A percentile compares a stretch with the other conserved stretches of the same genome.
Conservation (phyloP, 1,284 basidiomycete genomes). For the Singerocomus inundabilis region DNA sequence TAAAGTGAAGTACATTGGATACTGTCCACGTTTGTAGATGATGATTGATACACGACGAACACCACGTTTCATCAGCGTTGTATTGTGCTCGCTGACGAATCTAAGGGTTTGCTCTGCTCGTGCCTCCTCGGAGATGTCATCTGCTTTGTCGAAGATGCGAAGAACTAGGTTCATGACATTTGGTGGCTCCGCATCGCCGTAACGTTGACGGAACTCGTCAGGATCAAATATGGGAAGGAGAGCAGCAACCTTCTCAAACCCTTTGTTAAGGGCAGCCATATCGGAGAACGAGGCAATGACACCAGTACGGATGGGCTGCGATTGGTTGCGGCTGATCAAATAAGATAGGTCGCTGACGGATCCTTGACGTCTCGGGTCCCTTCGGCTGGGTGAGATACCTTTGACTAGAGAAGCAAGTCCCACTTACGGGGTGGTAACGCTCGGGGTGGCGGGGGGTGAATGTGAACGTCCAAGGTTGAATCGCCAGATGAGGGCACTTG, state of each 20-base stretch:
- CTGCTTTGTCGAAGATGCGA: constrained; percentile 75
- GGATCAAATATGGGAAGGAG: constrained; percentile 72
- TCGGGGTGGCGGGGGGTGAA: constrained; percentile 83
- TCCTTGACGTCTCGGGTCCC: constrained; percentile 60
- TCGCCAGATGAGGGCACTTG: constrained; percentile 84
- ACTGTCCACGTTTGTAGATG: constrained; percentile 88
- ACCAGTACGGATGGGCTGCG: constrained; percentile 85
- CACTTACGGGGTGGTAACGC: constrained; percentile 61
- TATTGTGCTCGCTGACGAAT: constrained; percentile 73
- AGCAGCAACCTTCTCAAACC: constrained; percentile 70
- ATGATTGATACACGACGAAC: constrained; percentile 92
- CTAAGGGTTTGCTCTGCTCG: constrained; percentile 77
- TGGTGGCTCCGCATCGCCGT: constrained; percentile 72
- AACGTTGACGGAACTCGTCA: constrained; percentile 70
- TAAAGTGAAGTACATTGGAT: constrained; percentile 94
- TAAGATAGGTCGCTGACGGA: constrained; percentile 94
- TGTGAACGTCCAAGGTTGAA: constrained; percentile 89
- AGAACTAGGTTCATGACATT: constrained; percentile 95
- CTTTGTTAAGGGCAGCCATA: constrained; percentile 66
- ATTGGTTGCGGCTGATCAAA: constrained; percentile 79
- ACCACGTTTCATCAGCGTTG: constrained; percentile 69
- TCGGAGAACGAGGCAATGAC: constrained; percentile 88
- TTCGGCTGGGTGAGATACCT: constrained; percentile 24
- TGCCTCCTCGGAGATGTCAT: constrained; percentile 74
- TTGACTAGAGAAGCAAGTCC: not conserved